Evolutionary conservation across 2,329 filamentous ascomycete species (phyloP).

Genomic region (Zymoseptoria crescenta): DNA sequence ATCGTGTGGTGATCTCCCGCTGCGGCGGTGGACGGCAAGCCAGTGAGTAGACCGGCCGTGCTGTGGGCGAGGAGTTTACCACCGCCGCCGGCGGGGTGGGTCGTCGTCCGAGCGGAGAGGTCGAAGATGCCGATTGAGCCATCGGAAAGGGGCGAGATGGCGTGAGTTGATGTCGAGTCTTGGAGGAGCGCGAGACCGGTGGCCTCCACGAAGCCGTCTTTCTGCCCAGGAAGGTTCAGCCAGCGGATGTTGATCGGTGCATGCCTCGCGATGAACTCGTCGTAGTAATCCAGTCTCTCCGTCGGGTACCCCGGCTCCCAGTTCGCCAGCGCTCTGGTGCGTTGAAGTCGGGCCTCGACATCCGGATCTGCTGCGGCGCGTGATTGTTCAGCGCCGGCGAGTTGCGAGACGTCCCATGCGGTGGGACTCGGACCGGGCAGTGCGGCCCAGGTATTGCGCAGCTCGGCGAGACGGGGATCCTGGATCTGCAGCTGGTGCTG

Average conservation of each 20-base stretch:
- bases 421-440: constrained; percentile 17
- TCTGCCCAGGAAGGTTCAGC: constrained; percentile 55
- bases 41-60: constrained; percentile 57
- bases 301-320: constrained; percentile 73
- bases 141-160: constrained; percentile 74
- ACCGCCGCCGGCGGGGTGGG: constrained; percentile 8
- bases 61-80: constrained; percentile 62
- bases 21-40: constrained; percentile 43
- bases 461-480: constrained; percentile 38
- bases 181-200: constrained; percentile 61
- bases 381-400: constrained; percentile 10
- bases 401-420: constrained; percentile 19
- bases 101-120: constrained; percentile 18
- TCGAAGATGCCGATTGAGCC: constrained; percentile 87
- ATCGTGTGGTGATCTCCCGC: constrained; percentile 41
- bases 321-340: constrained; percentile 57
- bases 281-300: constrained; percentile 75
- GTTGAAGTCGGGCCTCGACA: constrained; percentile 14
- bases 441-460: constrained; percentile 35
- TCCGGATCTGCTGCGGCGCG: constrained; percentile 12
- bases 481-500: constrained; percentile 32
- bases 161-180: constrained; percentile 49
- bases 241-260: constrained; percentile 67
- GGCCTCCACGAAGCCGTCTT: constrained; percentile 51
- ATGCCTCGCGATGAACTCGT: constrained; percentile 78